Conservation (phyloP, 345 rosid species). For the Reutealis trisperma region DNA sequence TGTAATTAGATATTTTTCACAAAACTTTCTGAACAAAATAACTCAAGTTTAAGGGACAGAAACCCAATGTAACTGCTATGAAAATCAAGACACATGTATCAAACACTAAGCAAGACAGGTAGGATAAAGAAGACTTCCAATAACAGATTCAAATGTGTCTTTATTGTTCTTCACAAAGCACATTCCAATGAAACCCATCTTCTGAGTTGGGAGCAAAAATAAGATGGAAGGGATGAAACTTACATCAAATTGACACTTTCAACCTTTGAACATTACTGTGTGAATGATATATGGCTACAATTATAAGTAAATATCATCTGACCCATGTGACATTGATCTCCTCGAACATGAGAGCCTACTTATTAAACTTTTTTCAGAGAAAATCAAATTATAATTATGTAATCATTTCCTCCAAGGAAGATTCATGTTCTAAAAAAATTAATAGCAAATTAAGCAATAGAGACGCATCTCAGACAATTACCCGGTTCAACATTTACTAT, state of each 20-base stretch:
- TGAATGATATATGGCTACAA: neutral
- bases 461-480: slow-evolving; percentile 21
- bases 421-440: slow-evolving; percentile 6
- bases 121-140: neutral
- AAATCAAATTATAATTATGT: neutral
- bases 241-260: slow-evolving; percentile 3
- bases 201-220: neutral
- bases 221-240: neutral
- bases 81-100: neutral
- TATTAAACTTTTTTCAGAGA: neutral
- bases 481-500: slow-evolving; percentile 83
- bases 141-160: neutral
- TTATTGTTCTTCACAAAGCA: neutral
- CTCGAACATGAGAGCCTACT: neutral
- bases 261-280: neutral
- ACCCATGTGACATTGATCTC: neutral
- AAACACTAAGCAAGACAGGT: neutral
- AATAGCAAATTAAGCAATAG: neutral
- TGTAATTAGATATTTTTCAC: neutral
- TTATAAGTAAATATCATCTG: neutral
- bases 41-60: neutral
- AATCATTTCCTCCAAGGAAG: slow-evolving; percentile 10
- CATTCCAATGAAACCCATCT: neutral
- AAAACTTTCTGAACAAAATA: neutral
- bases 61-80: neutral